phyloP scores from a whole-genome alignment of 257 asterid species.

The Solanum rostratum region DNA sequence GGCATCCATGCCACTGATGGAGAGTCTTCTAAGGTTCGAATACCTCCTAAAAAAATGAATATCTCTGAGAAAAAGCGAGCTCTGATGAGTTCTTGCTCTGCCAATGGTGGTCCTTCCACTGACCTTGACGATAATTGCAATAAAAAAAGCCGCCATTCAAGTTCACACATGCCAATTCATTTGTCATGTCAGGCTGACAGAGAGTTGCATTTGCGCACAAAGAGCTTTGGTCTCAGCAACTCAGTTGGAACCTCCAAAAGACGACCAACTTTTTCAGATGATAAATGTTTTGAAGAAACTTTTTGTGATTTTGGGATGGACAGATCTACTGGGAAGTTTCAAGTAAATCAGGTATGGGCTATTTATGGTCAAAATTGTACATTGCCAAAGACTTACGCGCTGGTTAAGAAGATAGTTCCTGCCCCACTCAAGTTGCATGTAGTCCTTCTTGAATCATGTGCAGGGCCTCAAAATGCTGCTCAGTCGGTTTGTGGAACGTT shows the following conservation, averaged over 20 bases:
- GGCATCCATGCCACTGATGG: background rate
- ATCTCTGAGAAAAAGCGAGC: background rate
- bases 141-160: background rate
- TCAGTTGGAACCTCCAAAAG: background rate
- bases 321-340: background rate
- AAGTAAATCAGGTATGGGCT: slow-evolving; percentile 14
- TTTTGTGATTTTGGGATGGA: slow-evolving; percentile 5
- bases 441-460: background rate
- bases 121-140: background rate
- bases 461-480: background rate
- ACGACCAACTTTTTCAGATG: background rate
- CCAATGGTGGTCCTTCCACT: background rate
- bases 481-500: slow-evolving; percentile 8
- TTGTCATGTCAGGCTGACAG: background rate
- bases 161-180: background rate
- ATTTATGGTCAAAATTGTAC: slow-evolving; percentile 3
- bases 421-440: slow-evolving; percentile 8
- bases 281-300: background rate
- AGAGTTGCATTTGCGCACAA: background rate
- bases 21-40: background rate
- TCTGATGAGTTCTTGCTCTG: background rate
- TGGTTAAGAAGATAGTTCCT: slow-evolving; percentile 5
- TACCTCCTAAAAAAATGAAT: slow-evolving; percentile 16
- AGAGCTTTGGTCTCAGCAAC: background rate
- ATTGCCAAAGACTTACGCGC: slow-evolving; percentile 9